Conservation (phyloP, 108 stramenopile genomes). For the Stephanodiscus minutulus region DNA sequence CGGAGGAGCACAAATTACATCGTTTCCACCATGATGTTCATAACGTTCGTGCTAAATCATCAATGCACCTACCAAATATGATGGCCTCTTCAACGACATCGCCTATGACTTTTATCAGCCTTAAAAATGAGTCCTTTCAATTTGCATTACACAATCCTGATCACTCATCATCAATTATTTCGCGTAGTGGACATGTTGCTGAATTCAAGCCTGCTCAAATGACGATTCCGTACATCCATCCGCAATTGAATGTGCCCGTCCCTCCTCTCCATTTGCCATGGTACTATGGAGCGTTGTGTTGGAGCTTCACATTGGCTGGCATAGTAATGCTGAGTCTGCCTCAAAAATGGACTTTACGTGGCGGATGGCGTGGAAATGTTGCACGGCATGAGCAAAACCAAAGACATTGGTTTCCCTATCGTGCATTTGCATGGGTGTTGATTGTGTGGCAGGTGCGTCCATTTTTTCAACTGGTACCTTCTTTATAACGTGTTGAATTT, state of each 20-base stretch:
- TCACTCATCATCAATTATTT: neutral
- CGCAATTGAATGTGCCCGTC: constrained; percentile 37
- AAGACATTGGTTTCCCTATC: constrained; percentile 54
- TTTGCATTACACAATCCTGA: neutral
- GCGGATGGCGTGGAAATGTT: constrained; percentile 11
- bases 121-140: neutral
- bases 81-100: neutral
- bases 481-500: neutral
- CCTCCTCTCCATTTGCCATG: constrained; percentile 48
- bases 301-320: constrained; percentile 48
- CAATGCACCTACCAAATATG: neutral
- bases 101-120: neutral
- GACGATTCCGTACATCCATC: constrained; percentile 47
- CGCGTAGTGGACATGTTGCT: neutral
- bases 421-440: constrained; percentile 41
- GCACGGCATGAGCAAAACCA: neutral
- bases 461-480: neutral
- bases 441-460: constrained; percentile 38
- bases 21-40: too few species aligned
- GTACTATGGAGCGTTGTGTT: constrained; percentile 52
- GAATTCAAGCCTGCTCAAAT: constrained; percentile 12
- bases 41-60: neutral
- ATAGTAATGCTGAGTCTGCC: constrained; percentile 29
- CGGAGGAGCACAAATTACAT: too few species aligned
- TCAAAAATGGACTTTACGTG: constrained; percentile 28